Percentiles rank a stretch among this genome's conserved stretches.
These are phyloP conservation scores for Pichia cephalocereana DNA, from an alignment of 805 yeast genomes.

Conservation along the genomic window DNA sequence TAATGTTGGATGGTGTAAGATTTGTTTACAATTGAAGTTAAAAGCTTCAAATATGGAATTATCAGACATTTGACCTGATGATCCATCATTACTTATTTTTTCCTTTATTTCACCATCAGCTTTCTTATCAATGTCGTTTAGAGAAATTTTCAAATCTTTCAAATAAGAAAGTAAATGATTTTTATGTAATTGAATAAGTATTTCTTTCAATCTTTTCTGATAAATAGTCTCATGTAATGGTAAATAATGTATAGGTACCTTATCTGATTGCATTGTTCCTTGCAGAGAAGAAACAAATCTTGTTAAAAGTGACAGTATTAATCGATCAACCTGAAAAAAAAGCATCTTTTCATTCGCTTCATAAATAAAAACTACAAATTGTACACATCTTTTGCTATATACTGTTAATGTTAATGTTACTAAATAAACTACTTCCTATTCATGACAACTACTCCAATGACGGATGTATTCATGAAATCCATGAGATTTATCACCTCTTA, in stretches of 20 bases:
- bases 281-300: too few species aligned
- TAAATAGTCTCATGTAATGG: constrained; percentile 36
- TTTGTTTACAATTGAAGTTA: constrained; percentile 37
- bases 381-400: neutral
- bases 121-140: neutral
- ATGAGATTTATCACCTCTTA: constrained; percentile 10
- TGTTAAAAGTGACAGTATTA: too few species aligned
- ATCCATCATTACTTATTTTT: too few species aligned
- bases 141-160: neutral
- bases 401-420: neutral
- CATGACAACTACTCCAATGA: constrained; percentile 7
- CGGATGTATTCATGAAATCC: constrained; percentile 11
- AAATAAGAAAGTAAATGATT: constrained; percentile 13
- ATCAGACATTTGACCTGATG: constrained; percentile 11
- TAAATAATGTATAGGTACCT: constrained; percentile 22
- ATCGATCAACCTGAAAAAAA: too few species aligned
- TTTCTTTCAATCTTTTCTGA: constrained; percentile 36
- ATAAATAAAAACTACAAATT: neutral
- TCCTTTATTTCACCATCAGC: neutral
- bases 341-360: too few species aligned
- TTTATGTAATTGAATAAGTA: constrained; percentile 34
- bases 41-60: constrained; percentile 33
- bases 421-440: neutral
- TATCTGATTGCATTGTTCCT: neutral
- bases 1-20: constrained; percentile 59